Base-by-base conservation (phyloP, 768 basidiomycete species). In the Xerocomellus chrysenteron region DNA sequence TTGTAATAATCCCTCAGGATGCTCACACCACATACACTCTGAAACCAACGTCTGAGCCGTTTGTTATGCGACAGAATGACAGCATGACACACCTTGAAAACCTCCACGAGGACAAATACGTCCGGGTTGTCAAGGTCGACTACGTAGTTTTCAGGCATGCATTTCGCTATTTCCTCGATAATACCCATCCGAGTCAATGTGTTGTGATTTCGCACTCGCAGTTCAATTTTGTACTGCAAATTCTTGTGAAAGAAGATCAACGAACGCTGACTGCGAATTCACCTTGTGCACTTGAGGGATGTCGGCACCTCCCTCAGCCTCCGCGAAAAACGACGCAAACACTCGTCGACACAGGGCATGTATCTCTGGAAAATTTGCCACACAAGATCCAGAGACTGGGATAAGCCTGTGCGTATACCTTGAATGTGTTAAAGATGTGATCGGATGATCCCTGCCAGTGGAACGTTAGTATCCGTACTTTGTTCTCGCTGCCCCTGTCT, bases 1-100 rank as follows among this genome's bases (percentile, higher is more conserved):
- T 74, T 74, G 61, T 91, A 86, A 65, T 92, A 92, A 57, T 88
- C 82, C 62, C 81, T 78, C 5, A 92, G 84, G 26, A 93, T 73
- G 52, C 89, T 84, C 28, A 93, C 75, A 3, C 92, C 88, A 61
- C 89, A 92, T 0, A 88, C 75, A 59, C 83, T 85, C 90, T 92
- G 64, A 32, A 52, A 2, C n/a, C 54, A 16, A 17, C 42, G 28
- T 52, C 42, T 54, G 46, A 59, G 54, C 41, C 16, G 28, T 50
- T 9, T 10, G 19, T 21, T 12, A 5, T 42, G 4, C 37, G 13
- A 39, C 9, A 50, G 9, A 51, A 32, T 3, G 35, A 24, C 48
- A 16, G n/a, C n/a, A 52, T 14, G 17, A 68, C 75, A 42, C 51
- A 87, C 91, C 81, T 92, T 93, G 78, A 92, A 92, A 5, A 93